Percentiles rank a stretch among this genome's conserved stretches.
Conservation (phyloP, 2,329 filamentous ascomycete genomes). For the Ceratocystis papillata region DNA sequence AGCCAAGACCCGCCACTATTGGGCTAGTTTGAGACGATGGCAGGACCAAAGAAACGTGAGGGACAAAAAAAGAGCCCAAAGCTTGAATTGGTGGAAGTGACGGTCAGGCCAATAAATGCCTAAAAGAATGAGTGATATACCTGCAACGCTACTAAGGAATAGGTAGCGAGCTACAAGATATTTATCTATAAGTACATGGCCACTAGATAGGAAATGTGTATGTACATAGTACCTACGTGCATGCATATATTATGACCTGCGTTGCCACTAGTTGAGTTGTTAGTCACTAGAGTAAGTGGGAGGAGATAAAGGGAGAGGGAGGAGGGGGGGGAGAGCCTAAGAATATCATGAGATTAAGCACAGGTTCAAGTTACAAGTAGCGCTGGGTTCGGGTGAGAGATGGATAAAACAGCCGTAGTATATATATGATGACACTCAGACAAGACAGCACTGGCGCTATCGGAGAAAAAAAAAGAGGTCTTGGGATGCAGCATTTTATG, state of each 20-base stretch:
- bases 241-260: conserved; percentile 8
- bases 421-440: conserved; percentile 8
- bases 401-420: not conserved
- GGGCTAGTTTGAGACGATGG: not conserved
- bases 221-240: conserved; percentile 4
- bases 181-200: not conserved
- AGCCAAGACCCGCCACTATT: conserved; percentile 13
- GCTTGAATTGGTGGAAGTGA: not conserved
- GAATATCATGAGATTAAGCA: conserved; percentile 4
- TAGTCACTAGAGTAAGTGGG: not conserved
- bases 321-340: not conserved
- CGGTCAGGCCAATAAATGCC: conserved; percentile 6
- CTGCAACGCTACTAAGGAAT: not conserved
- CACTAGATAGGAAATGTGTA: not conserved
- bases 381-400: not conserved
- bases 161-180: not conserved
- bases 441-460: not conserved
- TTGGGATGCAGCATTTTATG: conserved; percentile 1
- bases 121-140: conserved; percentile 12
- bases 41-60: not conserved
- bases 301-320: not conserved
- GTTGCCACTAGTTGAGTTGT: not conserved
- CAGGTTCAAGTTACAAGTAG: not conserved
- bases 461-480: conserved; percentile 10
- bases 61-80: conserved; percentile 6